Evolutionary conservation across 768 basidiomycete genomes (phyloP).

Genomic region (Psilocybe cyanescens): DNA sequence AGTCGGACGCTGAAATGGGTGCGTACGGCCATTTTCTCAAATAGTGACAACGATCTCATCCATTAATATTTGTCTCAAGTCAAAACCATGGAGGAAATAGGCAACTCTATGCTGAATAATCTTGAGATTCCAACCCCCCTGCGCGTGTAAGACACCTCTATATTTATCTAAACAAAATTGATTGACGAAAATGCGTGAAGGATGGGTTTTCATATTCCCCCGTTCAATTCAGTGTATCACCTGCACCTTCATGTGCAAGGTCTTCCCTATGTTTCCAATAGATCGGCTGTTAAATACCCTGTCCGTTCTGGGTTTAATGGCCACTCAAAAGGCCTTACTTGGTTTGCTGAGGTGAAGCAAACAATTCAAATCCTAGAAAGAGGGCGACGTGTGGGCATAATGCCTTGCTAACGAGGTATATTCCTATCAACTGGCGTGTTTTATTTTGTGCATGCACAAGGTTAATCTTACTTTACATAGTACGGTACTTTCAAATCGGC

Average conservation of each 20-base stretch:
- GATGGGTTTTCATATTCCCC: conserved; percentile 84
- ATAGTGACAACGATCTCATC: neutral
- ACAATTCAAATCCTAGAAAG: conserved; percentile 61
- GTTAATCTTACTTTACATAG: neutral
- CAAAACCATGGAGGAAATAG: conserved; percentile 42
- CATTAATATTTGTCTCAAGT: conserved; percentile 25
- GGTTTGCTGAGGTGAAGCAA: conserved; percentile 73
- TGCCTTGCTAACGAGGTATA: conserved; percentile 45
- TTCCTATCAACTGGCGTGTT: neutral
- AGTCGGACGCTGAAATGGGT: conserved; percentile 55
- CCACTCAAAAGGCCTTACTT: conserved; percentile 67
- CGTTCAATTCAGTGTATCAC: conserved; percentile 73
- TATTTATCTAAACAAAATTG: conserved; percentile 7
- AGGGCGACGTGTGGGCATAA: conserved; percentile 50
- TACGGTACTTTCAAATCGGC: neutral
- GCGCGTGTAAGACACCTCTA: conserved; percentile 45
- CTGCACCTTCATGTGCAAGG: conserved; percentile 77
- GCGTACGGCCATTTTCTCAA: conserved; percentile 6
- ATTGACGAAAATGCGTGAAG: conserved; percentile 38
- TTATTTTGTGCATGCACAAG: neutral
- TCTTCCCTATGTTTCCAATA: conserved; percentile 58
- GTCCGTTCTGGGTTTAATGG: conserved; percentile 38
- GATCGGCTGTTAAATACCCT: conserved; percentile 51
- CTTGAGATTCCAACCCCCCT: conserved; percentile 42
- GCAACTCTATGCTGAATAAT: conserved; percentile 53